Evolutionary conservation across 306 rosid genomes (phyloP).

Genomic region (Lotus japonicus): DNA sequence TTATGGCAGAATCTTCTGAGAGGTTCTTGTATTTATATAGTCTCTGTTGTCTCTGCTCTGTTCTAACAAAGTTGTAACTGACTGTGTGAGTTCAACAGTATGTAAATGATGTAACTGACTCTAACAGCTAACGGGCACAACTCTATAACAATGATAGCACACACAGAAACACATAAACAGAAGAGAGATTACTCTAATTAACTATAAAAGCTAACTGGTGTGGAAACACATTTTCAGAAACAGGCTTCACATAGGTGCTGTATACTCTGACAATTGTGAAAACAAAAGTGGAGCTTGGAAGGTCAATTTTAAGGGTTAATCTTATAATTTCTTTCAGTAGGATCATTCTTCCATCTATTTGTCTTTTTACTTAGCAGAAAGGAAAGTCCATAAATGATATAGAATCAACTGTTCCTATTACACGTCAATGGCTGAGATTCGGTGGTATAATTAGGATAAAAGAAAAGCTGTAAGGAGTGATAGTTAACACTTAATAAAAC

Average conservation of each 20-base stretch:
- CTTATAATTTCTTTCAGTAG: slow-evolving; percentile 4
- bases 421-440: not conserved
- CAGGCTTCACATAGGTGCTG: not conserved
- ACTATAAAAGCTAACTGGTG: not conserved
- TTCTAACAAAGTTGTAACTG: not conserved
- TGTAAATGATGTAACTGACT: not conserved
- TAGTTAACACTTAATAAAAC: not conserved
- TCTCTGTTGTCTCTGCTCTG: not conserved
- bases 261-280: slow-evolving; percentile 4
- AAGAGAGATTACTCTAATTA: not conserved
- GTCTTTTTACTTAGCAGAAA: not conserved
- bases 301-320: not conserved
- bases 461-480: not conserved
- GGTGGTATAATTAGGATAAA: slow-evolving; percentile 12
- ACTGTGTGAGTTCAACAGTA: not conserved
- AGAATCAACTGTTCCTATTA: slow-evolving; percentile 3
- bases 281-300: slow-evolving; percentile 6
- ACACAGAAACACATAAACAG: not conserved
- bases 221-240: not conserved
- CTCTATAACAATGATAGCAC: not conserved
- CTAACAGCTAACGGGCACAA: not conserved
- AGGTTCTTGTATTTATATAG: not conserved
- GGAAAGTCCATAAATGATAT: slow-evolving; percentile 3
- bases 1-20: not conserved
- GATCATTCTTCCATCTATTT: not conserved